Conservation (phyloP, 2,329 filamentous ascomycete genomes). For the Fusarium veterinarium region DNA sequence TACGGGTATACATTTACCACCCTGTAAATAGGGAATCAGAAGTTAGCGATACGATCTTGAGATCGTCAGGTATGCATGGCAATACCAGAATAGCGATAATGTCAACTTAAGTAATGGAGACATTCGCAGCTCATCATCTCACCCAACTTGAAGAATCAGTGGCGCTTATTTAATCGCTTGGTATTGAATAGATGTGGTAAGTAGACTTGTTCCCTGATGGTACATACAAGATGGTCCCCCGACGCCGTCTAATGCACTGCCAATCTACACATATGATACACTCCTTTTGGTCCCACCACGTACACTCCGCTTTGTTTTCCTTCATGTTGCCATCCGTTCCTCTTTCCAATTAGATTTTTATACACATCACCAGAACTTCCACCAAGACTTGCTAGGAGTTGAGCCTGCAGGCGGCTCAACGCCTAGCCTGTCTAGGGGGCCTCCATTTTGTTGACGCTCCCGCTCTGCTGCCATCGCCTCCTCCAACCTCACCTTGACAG, state of each 20-base stretch:
- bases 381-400: slow-evolving; percentile 62
- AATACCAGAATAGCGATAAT: slow-evolving; percentile 34
- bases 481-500: slow-evolving; percentile 51
- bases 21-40: slow-evolving; percentile 18
- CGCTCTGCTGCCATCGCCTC: slow-evolving; percentile 61
- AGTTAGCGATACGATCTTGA: slow-evolving; percentile 22
- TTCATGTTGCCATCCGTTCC: slow-evolving; percentile 13
- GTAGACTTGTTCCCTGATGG: slow-evolving; percentile 47
- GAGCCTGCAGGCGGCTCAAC: slow-evolving; percentile 48
- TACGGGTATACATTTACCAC: slow-evolving; percentile 6
- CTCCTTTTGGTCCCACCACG: slow-evolving; percentile 37
- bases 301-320: slow-evolving; percentile 32
- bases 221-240: slow-evolving; percentile 52
- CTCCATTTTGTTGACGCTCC: slow-evolving; percentile 62
- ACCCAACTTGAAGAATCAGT: not conserved
- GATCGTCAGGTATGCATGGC: slow-evolving; percentile 22
- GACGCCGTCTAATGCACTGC: slow-evolving; percentile 60
- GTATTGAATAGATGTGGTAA: slow-evolving; percentile 45
- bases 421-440: slow-evolving; percentile 63
- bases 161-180: slow-evolving; percentile 39
- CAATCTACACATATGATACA: slow-evolving; percentile 60
- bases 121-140: not conserved
- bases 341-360: slow-evolving; percentile 35
- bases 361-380: slow-evolving; percentile 55
- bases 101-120: slow-evolving; percentile 23